Evolutionary conservation across 495 filamentous ascomycete species (phyloP).

Genomic region (Lentithecium fluviatile): DNA sequence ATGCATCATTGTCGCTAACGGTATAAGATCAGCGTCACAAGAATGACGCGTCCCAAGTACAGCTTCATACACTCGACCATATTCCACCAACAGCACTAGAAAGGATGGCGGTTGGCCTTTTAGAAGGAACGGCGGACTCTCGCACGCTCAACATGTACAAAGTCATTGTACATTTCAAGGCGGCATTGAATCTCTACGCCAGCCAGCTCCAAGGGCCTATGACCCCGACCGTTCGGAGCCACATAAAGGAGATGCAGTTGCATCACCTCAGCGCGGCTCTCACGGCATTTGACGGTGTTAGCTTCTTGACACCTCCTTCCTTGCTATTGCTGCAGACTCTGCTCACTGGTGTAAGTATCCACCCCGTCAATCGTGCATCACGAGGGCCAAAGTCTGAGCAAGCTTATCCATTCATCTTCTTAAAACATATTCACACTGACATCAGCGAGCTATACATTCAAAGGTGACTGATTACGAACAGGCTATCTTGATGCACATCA

Average conservation of each 20-base stretch:
- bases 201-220: not conserved
- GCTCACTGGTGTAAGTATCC: constrained; percentile 5
- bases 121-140: constrained; percentile 1
- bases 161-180: constrained; percentile 14
- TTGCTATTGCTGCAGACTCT: constrained; percentile 19
- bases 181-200: not conserved
- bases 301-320: constrained; percentile 10
- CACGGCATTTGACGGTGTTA: constrained; percentile 2
- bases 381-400: too few relatives aligned
- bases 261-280: constrained; percentile 13
- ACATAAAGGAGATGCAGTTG: constrained; percentile 2
- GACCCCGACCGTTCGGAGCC: not conserved
- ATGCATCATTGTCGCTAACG: not conserved
- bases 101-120: constrained; percentile 8
- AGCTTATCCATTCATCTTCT: too few relatives aligned
- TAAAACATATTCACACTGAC: too few relatives aligned
- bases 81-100: constrained; percentile 6
- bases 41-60: not conserved
- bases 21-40: not conserved
- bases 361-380: too few relatives aligned
- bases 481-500: constrained; percentile 16
- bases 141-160: constrained; percentile 9
- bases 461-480: not conserved
- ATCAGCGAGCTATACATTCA: too few relatives aligned
- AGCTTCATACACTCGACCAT: constrained; percentile 6